Evolutionary conservation across 2,329 filamentous ascomycete species (phyloP), one percentile per base, ranked within the genome.

Genomic region (Lanzia echinophila): DNA sequence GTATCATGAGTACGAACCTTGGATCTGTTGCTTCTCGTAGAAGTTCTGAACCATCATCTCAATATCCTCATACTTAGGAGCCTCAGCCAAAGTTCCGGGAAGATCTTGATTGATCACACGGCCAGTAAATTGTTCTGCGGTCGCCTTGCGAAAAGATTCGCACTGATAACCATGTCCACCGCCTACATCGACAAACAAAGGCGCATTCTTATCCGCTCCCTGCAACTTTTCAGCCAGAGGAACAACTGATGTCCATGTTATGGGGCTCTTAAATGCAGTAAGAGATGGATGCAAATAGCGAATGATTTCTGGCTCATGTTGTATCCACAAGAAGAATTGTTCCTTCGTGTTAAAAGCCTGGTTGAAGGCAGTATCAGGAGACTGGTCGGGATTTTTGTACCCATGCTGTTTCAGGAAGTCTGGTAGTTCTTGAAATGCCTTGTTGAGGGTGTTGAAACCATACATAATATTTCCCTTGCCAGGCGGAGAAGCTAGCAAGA

Each of bases 21-120:
- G 64, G 19, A 70, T 55, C 1, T 65, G 63, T 53, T 70, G 64
- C 20, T 50, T 47, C 13, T 53, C 42, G 50, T 63, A 68, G 33
- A 69, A 65, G 50, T 67, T 58, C 56, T 67, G 54, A 7, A 34
- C 53, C 57, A 65, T 60, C 31, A 34, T 62, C 46, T 65, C 65
- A 1, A 72, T 64, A 0, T 67, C 69, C 1, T 64, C 54, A 5
- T 65, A 63, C 0, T 54, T 50, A 0, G 62, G 31, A 7, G 46
- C 54, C 6, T 49, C 15, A 17, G 60, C 56, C 20, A 72, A 60
- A 1, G 63, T 63, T 20, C 63, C 55, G 1, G 66, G 67, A 2
- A 67, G 60, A 53, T 76, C 74, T 54, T 76, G 69, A 3, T 76
- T 57, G 11, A 75, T 62, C 6, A 74, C 58, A 2, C 66, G 60